Base-by-base conservation (phyloP, 441 rosid species). In the Pelargonium australe region DNA sequence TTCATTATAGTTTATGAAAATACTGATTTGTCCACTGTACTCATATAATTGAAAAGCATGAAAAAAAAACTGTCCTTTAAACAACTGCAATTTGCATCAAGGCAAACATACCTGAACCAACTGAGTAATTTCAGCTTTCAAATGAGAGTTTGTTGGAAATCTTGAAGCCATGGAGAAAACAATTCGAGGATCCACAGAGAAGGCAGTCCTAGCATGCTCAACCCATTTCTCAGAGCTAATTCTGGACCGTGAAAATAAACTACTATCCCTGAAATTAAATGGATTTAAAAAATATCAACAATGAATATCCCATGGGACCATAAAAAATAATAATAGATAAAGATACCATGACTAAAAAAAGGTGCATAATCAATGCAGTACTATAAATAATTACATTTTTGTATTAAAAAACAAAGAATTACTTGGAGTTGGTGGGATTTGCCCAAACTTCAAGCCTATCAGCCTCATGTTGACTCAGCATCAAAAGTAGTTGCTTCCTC, bases 391-490 rank as follows among this genome's bases (percentile, higher is more conserved):
- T 10, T 47, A 47, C 16, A 34, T 34, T 34, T 34, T 34, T 4
- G 6, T 34, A 34, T 34, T 34, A 34, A 34, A 34, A 34, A 34
- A 34, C 40, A 63, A n/a, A 34, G 3, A 63, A 40, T 31, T 63
- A 63, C 66, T 90, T 95, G 41, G 92, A 80, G 71, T 82, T 85
- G 63, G 84, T 84, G 71, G 99, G 99, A 68, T 90, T 91, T 44
- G 99, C 95, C 99, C 99, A 95, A 73, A 92, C 99, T 55, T 90
- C 98, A 81, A 95, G 99, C 84, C 99, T 85, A 75, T 95, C 99
- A 82, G 95, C 90, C 84, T 95, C 99, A 78, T 89, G 87, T 80
- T 92, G 98, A 80, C 98, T 89, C 49, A 95, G 83, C 97, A 90
- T 86, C 79, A 92, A 70, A 82, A 95, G 98, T 73, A 95, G 85